Conservation (phyloP, 768 basidiomycete genomes). For the Clitopilus passeckerianus region DNA sequence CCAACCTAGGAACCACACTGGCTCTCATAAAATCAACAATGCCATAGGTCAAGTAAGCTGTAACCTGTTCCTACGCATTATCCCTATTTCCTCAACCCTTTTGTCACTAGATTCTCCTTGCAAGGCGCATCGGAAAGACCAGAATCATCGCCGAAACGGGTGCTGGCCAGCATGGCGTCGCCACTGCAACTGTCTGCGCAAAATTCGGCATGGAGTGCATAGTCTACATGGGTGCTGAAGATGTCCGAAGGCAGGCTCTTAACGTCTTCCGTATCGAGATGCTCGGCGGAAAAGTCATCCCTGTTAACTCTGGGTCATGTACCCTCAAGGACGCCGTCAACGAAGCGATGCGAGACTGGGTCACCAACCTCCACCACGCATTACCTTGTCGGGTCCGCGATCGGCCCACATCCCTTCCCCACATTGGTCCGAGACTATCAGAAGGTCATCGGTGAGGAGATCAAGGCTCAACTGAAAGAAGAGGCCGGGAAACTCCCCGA, state of each 20-base stretch:
- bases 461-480: conserved; percentile 79
- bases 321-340: conserved; percentile 99
- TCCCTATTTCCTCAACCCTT: no score
- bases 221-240: conserved; percentile 98
- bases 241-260: conserved; percentile 90
- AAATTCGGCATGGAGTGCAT: conserved; percentile 94
- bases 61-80: background rate
- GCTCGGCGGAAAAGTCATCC: conserved; percentile 93
- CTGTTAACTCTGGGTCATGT: conserved; percentile 89
- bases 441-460: conserved; percentile 85
- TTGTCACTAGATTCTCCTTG: conserved; percentile 90
- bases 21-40: conserved; percentile 99
- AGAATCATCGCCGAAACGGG: conserved; percentile 99
- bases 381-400: conserved; percentile 95
- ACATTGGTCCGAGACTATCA: conserved; percentile 99
- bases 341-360: conserved; percentile 98
- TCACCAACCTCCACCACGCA: conserved; percentile 95
- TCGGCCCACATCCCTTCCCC: conserved; percentile 98
- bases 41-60: conserved; percentile 81
- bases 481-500: conserved; percentile 85
- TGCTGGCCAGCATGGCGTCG: conserved; percentile 98
- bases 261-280: conserved; percentile 99
- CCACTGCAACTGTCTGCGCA: conserved; percentile 97
- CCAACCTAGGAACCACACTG: conserved; percentile 81
- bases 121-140: conserved; percentile 90